Base-by-base conservation (phyloP, 345 rosid species). In the Bruguiera parviflora region DNA sequence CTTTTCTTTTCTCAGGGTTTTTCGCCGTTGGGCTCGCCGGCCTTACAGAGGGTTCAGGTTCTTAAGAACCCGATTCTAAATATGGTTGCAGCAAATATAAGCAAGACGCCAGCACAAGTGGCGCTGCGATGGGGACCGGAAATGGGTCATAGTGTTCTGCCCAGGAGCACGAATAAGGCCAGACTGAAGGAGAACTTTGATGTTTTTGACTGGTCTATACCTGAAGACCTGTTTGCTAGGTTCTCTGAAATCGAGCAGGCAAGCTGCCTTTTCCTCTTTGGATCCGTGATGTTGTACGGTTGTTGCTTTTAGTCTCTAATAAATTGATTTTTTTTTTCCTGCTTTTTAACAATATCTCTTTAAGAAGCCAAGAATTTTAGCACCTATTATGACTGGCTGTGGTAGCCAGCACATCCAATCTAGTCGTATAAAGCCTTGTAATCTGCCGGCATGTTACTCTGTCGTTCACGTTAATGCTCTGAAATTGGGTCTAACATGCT, bases 81-180 rank as follows among this genome's bases (percentile, higher is more conserved):
- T 1, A 74, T 52, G 75, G 88, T 82, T 71, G 88, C 85, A 11
- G 79, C 84, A 62, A 75, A 82, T 67, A 71, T 78, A 33, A 79
- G 88, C 53, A 86, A 51, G 69, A 66, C 80, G 28, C 79, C 84
- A 0, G 88, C 90, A 47, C 86, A 86, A 75, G 84, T 84, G 31
- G 84, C 85, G 55, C 78, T 84, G 0, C 88, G 84, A 2, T 86
- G 90, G 90, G 90, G 84, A 31, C 73, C 82, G 31, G 85, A 84
- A 71, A 77, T 67, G 77, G 86, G 86, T 64, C 82, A 80, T 31
- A 86, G 86, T 65, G 84, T 84, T 22, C 65, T 84, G 22, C 85
- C 88, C 19, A 86, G 84, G 76, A 86, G 85, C 67, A 80, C 79
- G 3, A 80, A 66, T 67, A 80, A 77, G 69, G 68, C 69, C 19